These are phyloP conservation scores for Xylaria sp. DNA, from an alignment of 2,329 filamentous ascomycete genomes.

Conservation along the genomic window DNA sequence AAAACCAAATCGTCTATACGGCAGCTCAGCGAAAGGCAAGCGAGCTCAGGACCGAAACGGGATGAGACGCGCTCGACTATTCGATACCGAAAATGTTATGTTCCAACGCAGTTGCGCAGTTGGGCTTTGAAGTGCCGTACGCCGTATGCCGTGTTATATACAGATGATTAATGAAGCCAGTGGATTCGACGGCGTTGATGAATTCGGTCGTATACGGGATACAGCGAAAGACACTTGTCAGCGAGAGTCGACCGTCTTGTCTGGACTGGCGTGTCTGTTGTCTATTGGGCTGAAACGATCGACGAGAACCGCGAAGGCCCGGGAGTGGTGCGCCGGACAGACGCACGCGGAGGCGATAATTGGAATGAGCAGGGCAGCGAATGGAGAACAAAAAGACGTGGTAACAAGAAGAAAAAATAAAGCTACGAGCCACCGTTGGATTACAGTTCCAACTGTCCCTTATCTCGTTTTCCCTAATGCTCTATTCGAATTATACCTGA, in stretches of 20 bases:
- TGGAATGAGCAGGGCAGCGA: conserved; percentile 4
- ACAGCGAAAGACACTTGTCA: conserved; percentile 6
- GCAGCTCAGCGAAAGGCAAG: not conserved
- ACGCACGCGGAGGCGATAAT: not conserved
- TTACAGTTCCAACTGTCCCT: conserved; percentile 5
- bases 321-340: conserved; percentile 10
- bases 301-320: conserved; percentile 21
- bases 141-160: conserved; percentile 14
- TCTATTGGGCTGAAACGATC: conserved; percentile 31
- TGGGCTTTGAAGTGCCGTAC: conserved; percentile 10
- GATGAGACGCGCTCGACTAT: not conserved
- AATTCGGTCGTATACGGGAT: conserved; percentile 5
- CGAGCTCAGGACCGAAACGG: conserved; percentile 3
- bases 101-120: conserved; percentile 7
- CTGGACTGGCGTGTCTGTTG: not conserved
- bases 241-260: conserved; percentile 9
- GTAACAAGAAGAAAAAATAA: conserved; percentile 7
- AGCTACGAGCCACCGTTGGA: conserved; percentile 5
- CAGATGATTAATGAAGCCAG: conserved; percentile 4
- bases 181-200: conserved; percentile 1
- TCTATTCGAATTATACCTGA: conserved; percentile 6
- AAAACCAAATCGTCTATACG: conserved; percentile 20
- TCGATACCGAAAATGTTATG: not conserved
- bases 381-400: conserved; percentile 10
- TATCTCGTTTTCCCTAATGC: not conserved